These are phyloP conservation scores for Phaseolus lunatus DNA, from an alignment of 306 rosid species.

Conservation along the genomic window DNA sequence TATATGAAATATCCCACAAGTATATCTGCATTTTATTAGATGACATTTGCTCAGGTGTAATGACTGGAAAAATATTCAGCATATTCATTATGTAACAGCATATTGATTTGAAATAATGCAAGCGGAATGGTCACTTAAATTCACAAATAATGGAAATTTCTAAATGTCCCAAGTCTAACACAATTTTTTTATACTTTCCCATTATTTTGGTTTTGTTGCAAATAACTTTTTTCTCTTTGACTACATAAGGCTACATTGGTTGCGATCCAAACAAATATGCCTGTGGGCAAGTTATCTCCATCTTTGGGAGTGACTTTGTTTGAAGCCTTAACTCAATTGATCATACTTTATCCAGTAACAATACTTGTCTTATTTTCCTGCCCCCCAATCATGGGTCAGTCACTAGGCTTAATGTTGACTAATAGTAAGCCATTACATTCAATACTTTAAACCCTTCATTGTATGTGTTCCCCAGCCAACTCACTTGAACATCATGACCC, in stretches of 20 bases:
- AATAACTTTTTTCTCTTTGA: slow-evolving; percentile 3
- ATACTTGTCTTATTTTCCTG: too few relatives aligned
- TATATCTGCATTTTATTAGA: slow-evolving; percentile 65
- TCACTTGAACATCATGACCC: too few relatives aligned
- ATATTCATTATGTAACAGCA: not conserved
- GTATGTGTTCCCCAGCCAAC: too few relatives aligned
- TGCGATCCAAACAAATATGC: slow-evolving; percentile 13
- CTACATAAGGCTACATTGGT: slow-evolving; percentile 19
- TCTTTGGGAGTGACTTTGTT: not conserved
- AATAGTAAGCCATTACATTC: too few relatives aligned
- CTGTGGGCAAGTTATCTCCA: slow-evolving; percentile 4
- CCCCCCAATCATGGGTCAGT: too few relatives aligned
- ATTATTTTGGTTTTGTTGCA: not conserved
- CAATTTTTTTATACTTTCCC: not conserved
- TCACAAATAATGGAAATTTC: slow-evolving; percentile 5
- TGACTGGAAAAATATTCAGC: slow-evolving; percentile 18
- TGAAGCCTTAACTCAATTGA: not conserved
- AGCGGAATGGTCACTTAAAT: slow-evolving; percentile 14
- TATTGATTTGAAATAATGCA: not conserved
- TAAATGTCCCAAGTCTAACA: slow-evolving; percentile 1
- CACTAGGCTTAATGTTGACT: too few relatives aligned
- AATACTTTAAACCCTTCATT: too few relatives aligned
- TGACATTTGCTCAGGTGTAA: slow-evolving; percentile 22
- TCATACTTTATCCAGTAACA: too few relatives aligned
- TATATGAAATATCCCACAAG: slow-evolving; percentile 85